Evolutionary conservation across 2,329 filamentous ascomycete species (phyloP), one percentile per base, ranked within the genome.

Genomic region (Endocalyx cinctus): DNA sequence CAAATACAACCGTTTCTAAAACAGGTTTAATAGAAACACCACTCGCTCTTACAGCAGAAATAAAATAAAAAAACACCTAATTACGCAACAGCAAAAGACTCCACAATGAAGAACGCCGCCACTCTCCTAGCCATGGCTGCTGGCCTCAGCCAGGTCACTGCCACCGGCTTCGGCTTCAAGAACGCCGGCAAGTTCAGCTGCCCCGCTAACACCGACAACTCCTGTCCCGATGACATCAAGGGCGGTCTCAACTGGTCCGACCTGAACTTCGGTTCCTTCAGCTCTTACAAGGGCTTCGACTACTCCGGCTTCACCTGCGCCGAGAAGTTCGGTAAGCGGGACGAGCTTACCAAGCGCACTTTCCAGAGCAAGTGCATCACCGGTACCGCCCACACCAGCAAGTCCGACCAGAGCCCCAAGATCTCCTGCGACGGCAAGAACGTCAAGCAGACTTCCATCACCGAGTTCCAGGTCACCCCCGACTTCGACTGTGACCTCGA

Each of bases 401-500:
- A 62, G 53, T 51, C 54, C 25, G 60, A 56, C 33, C n/a, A n/a
- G n/a, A 71, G 72, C 36, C 77, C 79, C 22, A 77, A 71, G 39
- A 82, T 87, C 58, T 69, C 72, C 51, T 66, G 66, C 38, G 62
- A 64, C 38, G 55, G 57, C 31, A 51, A 64, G 38, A 58, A 61
- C 35, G 58, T 64, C 23, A 59, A 71, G 47, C 67, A 73, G 44
- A 92, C 94, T 70, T 92, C 88, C 22, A 78, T 94, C 52, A 76
- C 69, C 45, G 70, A 77, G 49, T 76, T 94, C 60, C 72, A 90
- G 44, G 67, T 96, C 47, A 78, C 77, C 28, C 72, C 79, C 43
- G 80, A 87, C 54, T 79, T 83, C 54, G 82, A 90, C 61, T 80
- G 77, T 48, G 79, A 89, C 43, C 66, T 97, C 34, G 80, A 90